Base-by-base conservation (phyloP, 163 green algal species). In the Scenedesmus sp. region DNA sequence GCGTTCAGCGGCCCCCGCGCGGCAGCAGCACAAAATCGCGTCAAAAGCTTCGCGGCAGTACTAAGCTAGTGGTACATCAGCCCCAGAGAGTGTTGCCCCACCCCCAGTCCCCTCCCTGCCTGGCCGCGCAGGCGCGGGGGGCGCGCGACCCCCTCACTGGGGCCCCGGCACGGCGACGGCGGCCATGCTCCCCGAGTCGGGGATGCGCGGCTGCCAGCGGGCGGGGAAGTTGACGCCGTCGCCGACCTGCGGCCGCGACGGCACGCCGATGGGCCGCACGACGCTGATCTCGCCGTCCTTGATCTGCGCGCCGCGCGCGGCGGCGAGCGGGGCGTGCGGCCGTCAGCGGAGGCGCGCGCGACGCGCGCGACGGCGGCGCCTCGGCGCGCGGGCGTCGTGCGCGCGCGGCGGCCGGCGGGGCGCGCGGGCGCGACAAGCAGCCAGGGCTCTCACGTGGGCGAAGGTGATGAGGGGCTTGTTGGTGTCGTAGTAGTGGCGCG, bases 141-240 rank as follows among this genome's bases (percentile, higher is more conserved):
- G n/a, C n/a, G n/a, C n/a, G n/a, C n/a, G n/a, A n/a, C n/a, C n/a
- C n/a, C n/a, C n/a, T n/a, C n/a, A n/a, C n/a, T n/a, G n/a, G n/a
- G n/a, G n/a, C n/a, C n/a, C n/a, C n/a, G n/a, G n/a, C 22, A 77
- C 6, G 47, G 69, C 53, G 0, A 67, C 44, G 53, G 54, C 57
- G 14, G 6, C 29, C 53, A 77, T 67, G 69, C 24, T 60, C 53
- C 53, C 22, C 3, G 20, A 45, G 36, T 67, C 54, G 17, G 69
- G 69, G 54, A 77, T 77, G 54, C 69, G 69, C 45, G 69, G 69
- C 69, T 77, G 69, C 69, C 69, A 77, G 36, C 69, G 57, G 13
- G 36, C 34, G 28, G 69, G 53, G 54, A 58, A 77, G 69, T 77
- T 66, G 14, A 60, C 31, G 54, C 69, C 69, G 28, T 77, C 69